phyloP scores from a whole-genome alignment of 805 yeast species.

The Saturnispora besseyi region DNA sequence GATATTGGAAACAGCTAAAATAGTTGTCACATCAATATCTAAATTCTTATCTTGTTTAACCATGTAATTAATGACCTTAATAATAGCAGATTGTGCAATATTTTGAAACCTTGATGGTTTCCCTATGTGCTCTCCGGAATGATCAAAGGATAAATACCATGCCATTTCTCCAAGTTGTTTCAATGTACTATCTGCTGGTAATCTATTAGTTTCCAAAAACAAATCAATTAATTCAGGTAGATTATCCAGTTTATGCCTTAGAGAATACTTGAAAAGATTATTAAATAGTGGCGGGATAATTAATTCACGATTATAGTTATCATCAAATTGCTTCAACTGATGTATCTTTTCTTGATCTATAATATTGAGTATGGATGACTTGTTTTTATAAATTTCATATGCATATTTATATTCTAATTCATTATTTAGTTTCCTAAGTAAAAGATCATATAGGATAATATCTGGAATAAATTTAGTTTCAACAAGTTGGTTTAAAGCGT shows the following conservation, averaged over 20 bases:
- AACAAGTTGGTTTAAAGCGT: conserved; percentile 15
- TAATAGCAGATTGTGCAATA: conserved; percentile 21
- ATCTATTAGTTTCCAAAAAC: conserved; percentile 13
- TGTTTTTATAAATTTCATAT: conserved; percentile 19
- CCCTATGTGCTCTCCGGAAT: conserved; percentile 20
- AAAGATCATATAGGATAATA: conserved; percentile 23
- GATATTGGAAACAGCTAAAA: conserved; percentile 25
- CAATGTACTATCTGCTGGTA: conserved; percentile 11
- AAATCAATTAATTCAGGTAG: conserved; percentile 18
- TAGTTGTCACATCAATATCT: conserved; percentile 20
- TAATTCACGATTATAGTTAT: conserved; percentile 13
- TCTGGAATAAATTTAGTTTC: conserved; percentile 17
- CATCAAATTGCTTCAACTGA: conserved; percentile 16
- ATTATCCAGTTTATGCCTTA: conserved; percentile 16
- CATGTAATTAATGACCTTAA: conserved; percentile 18
- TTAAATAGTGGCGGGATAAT: conserved; percentile 23
- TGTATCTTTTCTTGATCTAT: conserved; percentile 25
- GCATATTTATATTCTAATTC: conserved; percentile 21
- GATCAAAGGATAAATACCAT: conserved; percentile 25
- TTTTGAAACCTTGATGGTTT: conserved; percentile 18
- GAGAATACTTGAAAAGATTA: conserved; percentile 20
- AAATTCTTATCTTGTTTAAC: conserved; percentile 11
- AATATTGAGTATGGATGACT: conserved; percentile 14
- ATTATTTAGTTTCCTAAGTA: conserved; percentile 20
- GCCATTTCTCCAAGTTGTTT: conserved; percentile 23